Evolutionary conservation across 1,284 basidiomycete species (phyloP), one percentile per base, ranked within the genome.

Genomic region (Anthracocystis walkeri): DNA sequence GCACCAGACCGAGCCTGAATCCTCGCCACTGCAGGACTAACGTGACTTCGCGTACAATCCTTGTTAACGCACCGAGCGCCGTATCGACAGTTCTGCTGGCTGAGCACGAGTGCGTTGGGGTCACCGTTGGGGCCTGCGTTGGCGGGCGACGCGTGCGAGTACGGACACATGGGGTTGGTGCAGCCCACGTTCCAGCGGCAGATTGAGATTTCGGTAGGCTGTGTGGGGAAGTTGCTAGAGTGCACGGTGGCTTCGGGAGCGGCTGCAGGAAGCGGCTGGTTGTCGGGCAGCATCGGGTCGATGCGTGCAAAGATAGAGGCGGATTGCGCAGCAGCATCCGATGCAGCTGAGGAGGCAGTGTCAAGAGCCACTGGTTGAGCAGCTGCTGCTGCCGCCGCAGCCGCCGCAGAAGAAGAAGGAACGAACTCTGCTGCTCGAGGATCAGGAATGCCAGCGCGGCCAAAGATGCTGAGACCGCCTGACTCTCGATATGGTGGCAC

Each of bases 161-260:
- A 85, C 6, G 44, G 31, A 49, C 83, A 85, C 68, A 78, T 65
- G 2, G 82, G 82, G 41, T 82, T 81, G 21, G 83, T 85, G 67
- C 83, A 85, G 10, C 60, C 59, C 0, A 80, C 46, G 35, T 71
- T 75, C 60, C 74, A 84, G 4, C 81, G 76, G 51, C 83, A 85
- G 21, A 82, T 60, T 8, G 79, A 65, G 2, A 65, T 44, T 25
- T 83, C 63, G 21, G 61, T 53, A 0, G 83, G 83, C 8, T 41
- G 44, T 1, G 57, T 64, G 3, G 83, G 82, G 57, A 83, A 83
- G 40, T 74, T 46, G 27, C 52, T 42, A 16, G 65, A 58, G 21
- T 67, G 63, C 10, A 21, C n/a, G 16, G 21, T 21, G 20, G 35
- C 57, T 31, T 25, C 49, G 3, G 58, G 14, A 23, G 23, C 31